phyloP scores from a whole-genome alignment of 2,329 filamentous ascomycete genomes.

The Paradendryphiella salina region DNA sequence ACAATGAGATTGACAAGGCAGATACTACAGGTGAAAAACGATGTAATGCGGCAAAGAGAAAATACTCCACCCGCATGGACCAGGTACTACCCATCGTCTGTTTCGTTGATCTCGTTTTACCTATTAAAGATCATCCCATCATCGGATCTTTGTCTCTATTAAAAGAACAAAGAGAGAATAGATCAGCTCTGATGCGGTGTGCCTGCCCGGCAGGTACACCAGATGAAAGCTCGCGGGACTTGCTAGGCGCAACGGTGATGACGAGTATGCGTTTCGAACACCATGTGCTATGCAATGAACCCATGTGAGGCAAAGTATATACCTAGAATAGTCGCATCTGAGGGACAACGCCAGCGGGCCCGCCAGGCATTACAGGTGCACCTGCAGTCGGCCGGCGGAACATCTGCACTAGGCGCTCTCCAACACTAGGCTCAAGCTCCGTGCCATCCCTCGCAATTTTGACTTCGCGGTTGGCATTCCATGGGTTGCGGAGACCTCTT shows the following conservation, averaged over 20 bases:
- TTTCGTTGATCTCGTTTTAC: conserved; percentile 3
- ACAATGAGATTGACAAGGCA: background rate
- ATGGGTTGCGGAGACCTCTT: conserved; percentile 83
- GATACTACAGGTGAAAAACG: conserved; percentile 6
- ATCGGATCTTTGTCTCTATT: background rate
- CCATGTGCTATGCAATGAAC: conserved; percentile 8
- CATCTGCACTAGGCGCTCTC: conserved; percentile 73
- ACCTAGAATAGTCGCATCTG: conserved; percentile 38
- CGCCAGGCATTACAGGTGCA: conserved; percentile 26
- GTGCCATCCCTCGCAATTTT: conserved; percentile 96
- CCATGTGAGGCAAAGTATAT: background rate
- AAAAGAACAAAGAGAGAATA: background rate
- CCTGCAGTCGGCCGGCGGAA: conserved; percentile 58
- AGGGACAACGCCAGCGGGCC: conserved; percentile 30
- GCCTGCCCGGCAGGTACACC: conserved; percentile 4
- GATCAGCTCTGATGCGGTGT: background rate
- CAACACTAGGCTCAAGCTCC: conserved; percentile 82
- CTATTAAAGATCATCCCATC: conserved; percentile 6
- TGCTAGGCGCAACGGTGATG: background rate
- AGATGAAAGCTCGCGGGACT: background rate
- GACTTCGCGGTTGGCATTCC: conserved; percentile 93
- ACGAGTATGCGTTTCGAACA: background rate
- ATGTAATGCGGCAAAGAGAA: conserved; percentile 4
- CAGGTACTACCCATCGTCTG: background rate
- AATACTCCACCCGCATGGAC: conserved; percentile 6